These are phyloP conservation scores for Litsea cubeba DNA, from an alignment of 164 flowering plant species.

Conservation along the genomic window DNA sequence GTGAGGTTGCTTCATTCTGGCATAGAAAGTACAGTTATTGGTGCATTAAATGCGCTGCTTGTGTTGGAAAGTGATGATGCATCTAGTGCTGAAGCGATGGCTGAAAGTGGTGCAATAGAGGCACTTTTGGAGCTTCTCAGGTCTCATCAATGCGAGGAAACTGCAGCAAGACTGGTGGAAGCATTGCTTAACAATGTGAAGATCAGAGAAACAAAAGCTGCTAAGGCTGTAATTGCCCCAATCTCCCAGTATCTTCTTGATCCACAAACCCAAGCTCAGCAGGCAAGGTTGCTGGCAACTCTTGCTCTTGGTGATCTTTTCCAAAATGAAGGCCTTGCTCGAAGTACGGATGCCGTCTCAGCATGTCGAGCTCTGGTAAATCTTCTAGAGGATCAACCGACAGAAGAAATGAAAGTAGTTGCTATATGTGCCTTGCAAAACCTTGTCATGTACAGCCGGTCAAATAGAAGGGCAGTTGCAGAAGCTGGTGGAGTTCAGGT, in stretches of 20 bases:
- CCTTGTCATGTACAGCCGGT: conserved; percentile 90
- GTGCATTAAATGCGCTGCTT: conserved; percentile 89
- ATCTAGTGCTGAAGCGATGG: conserved; percentile 97
- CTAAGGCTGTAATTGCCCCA: conserved; percentile 78
- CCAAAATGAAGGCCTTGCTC: conserved; percentile 92
- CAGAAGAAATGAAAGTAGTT: conserved; percentile 99
- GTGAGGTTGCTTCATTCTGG: conserved; percentile 91
- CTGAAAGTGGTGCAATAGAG: conserved; percentile 53
- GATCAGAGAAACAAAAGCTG: conserved; percentile 82
- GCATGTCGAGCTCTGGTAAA: conserved; percentile 97
- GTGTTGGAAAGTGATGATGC: conserved; percentile 93
- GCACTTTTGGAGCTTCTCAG: conserved; percentile 33
- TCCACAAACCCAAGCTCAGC: conserved; percentile 97
- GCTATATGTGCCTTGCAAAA: conserved; percentile 99
- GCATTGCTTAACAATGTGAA: conserved; percentile 43
- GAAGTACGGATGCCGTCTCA: conserved; percentile 82
- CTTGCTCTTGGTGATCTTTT: conserved; percentile 95
- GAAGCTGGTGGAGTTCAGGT: conserved; percentile 99
- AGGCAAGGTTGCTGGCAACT: conserved; percentile 85
- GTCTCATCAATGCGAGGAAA: conserved; percentile 35
- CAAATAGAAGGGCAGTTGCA: conserved; percentile 98
- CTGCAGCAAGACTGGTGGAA: conserved; percentile 33
- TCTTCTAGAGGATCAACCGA: conserved; percentile 94
- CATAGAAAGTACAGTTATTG: conserved; percentile 70
- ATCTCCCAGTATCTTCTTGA: conserved; percentile 93